These are phyloP conservation scores for Takakia lepidozioides DNA, from an alignment of 225 moss, liverwort and hornwort genomes.

Conservation along the genomic window DNA sequence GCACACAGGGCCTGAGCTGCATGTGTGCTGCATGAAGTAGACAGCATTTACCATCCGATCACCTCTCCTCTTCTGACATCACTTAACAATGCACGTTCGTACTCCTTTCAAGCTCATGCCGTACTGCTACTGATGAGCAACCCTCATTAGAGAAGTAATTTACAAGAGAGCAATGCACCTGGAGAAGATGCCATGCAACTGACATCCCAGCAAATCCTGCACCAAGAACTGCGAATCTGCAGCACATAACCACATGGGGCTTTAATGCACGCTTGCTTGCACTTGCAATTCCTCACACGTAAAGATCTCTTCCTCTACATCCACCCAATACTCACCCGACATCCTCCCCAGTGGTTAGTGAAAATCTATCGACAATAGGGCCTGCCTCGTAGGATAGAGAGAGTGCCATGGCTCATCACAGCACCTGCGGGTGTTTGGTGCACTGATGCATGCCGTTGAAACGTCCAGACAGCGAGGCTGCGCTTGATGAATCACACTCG, in stretches of 20 bases:
- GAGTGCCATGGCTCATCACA: background rate
- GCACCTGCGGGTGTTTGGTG: slow-evolving; percentile 2
- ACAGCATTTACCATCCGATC: background rate
- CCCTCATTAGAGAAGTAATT: too few species aligned
- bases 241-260: background rate
- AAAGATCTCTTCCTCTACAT: background rate
- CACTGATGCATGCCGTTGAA: too few species aligned
- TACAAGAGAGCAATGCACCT: slow-evolving; percentile 36
- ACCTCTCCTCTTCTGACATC: slow-evolving; percentile 5
- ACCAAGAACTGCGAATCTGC: slow-evolving; percentile 91
- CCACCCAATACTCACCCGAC: background rate
- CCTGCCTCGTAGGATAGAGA: too few species aligned
- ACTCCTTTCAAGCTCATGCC: too few species aligned
- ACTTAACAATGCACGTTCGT: too few species aligned
- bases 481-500: too few species aligned
- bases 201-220: slow-evolving; percentile 98
- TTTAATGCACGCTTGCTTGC: background rate
- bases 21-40: slow-evolving; percentile 79
- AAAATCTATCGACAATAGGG: too few species aligned
- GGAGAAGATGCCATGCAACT: slow-evolving; percentile 96
- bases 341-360: too few species aligned
- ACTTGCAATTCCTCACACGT: background rate
- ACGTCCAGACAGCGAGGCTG: too few species aligned
- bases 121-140: too few species aligned
- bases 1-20: slow-evolving; percentile 36